Evolutionary conservation across 192 early-diverging fungal species (phyloP).

Genomic region (Oehlia diaphana): DNA sequence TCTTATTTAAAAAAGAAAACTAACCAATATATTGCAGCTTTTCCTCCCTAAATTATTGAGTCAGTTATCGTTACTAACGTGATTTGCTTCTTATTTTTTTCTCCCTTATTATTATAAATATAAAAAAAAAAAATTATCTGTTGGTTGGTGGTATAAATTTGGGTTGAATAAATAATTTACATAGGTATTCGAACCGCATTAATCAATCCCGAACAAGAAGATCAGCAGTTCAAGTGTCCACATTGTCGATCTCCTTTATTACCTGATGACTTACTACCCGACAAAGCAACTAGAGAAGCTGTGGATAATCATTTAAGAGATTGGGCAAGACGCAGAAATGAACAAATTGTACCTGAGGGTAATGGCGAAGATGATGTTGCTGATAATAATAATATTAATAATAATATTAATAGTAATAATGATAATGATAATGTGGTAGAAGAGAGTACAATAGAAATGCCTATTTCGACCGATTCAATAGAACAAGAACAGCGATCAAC

Average conservation of each 20-base stretch:
- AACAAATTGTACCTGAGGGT: constrained; percentile 6
- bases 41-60: neutral
- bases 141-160: neutral
- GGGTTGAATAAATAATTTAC: constrained; percentile 3
- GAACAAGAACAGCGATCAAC: neutral
- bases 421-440: neutral
- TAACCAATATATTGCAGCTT: neutral
- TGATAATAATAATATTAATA: neutral
- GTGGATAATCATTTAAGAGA: constrained; percentile 56
- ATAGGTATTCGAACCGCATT: constrained; percentile 45
- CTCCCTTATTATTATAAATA: neutral
- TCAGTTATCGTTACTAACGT: neutral
- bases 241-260: constrained; percentile 47
- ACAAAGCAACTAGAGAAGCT: constrained; percentile 47
- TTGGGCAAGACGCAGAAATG: constrained; percentile 39
- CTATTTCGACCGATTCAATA: neutral
- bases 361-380: constrained; percentile 4
- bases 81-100: neutral
- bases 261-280: constrained; percentile 57
- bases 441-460: neutral
- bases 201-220: constrained; percentile 43
- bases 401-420: no score
- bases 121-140: neutral
- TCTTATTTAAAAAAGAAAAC: neutral
- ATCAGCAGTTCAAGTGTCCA: constrained; percentile 59